These are phyloP conservation scores for Alternaria conjuncta DNA, from an alignment of 2,329 filamentous ascomycete genomes.

Conservation along the genomic window DNA sequence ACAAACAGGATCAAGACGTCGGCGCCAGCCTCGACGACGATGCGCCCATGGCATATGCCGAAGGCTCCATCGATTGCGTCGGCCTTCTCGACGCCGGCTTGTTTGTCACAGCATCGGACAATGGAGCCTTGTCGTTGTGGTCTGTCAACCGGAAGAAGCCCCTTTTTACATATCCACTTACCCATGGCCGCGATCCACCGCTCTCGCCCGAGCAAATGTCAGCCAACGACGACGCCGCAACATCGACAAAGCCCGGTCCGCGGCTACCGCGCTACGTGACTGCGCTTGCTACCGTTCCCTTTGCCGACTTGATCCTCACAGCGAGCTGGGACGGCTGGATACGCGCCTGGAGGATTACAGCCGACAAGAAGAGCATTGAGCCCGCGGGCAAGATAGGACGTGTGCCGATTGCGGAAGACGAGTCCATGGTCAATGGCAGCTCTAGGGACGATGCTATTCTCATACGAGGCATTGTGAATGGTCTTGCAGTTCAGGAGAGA, in stretches of 20 bases:
- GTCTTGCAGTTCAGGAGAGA: constrained; percentile 84
- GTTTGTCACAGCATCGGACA: constrained; percentile 94
- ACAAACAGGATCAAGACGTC: constrained; percentile 56
- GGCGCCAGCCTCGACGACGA: constrained; percentile 51
- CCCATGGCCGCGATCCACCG: constrained; percentile 83
- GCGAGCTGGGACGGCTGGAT: constrained; percentile 95
- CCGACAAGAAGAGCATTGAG: constrained; percentile 77
- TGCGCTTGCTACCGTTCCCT: constrained; percentile 83
- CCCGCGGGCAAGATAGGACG: constrained; percentile 70
- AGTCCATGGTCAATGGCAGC: constrained; percentile 10
- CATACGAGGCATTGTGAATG: constrained; percentile 83
- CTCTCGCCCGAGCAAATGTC: constrained; percentile 72
- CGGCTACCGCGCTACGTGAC: constrained; percentile 85
- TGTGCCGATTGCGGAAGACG: constrained; percentile 28
- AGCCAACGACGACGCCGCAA: constrained; percentile 66
- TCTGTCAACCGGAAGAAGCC: constrained; percentile 94
- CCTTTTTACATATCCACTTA: constrained; percentile 76
- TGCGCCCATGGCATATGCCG: constrained; percentile 56
- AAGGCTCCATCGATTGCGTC: constrained; percentile 91
- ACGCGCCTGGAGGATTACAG: constrained; percentile 79
- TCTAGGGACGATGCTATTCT: constrained; percentile 30
- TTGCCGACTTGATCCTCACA: constrained; percentile 86
- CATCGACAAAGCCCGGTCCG: constrained; percentile 56
- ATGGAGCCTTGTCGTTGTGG: constrained; percentile 86
- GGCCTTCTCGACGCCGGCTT: constrained; percentile 86